Percentiles rank a stretch among this genome's conserved stretches.
phyloP scores from a whole-genome alignment of 345 rosid genomes.

The Citrus australasica region DNA sequence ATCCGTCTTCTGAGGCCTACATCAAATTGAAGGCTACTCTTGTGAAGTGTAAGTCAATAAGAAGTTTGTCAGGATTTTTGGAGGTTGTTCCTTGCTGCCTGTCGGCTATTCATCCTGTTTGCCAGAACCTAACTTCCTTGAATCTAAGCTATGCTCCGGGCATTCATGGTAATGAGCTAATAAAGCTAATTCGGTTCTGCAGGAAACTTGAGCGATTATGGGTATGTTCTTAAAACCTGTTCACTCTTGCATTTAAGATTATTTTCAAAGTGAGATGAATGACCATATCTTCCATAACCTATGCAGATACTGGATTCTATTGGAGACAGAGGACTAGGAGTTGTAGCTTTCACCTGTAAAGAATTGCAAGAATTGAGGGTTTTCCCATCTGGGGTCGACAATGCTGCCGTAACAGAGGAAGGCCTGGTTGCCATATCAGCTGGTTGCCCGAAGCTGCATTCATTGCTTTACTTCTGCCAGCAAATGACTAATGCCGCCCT shows the following conservation, averaged over 20 bases:
- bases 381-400: constrained; percentile 70
- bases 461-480: constrained; percentile 85
- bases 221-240: constrained; percentile 40
- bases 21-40: constrained; percentile 44
- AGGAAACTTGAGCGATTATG: constrained; percentile 75
- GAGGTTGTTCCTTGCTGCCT: constrained; percentile 68
- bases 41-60: constrained; percentile 47
- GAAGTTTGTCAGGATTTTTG: constrained; percentile 84
- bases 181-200: constrained; percentile 59
- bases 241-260: neutral
- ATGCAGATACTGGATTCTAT: constrained; percentile 87
- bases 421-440: constrained; percentile 82
- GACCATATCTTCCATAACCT: constrained; percentile 7
- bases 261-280: neutral
- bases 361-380: constrained; percentile 86
- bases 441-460: constrained; percentile 83
- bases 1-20: constrained; percentile 59
- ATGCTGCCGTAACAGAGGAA: constrained; percentile 73
- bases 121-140: constrained; percentile 56
- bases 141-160: constrained; percentile 91
- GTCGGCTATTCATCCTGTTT: constrained; percentile 56
- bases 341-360: constrained; percentile 76
- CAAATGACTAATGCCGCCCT: constrained; percentile 98
- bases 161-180: constrained; percentile 55
- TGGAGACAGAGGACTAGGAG: constrained; percentile 81